Evolutionary conservation across 2,329 filamentous ascomycete genomes (phyloP), one percentile per base, ranked within the genome.

Genomic region (Cordyceps fumosorosea): DNA sequence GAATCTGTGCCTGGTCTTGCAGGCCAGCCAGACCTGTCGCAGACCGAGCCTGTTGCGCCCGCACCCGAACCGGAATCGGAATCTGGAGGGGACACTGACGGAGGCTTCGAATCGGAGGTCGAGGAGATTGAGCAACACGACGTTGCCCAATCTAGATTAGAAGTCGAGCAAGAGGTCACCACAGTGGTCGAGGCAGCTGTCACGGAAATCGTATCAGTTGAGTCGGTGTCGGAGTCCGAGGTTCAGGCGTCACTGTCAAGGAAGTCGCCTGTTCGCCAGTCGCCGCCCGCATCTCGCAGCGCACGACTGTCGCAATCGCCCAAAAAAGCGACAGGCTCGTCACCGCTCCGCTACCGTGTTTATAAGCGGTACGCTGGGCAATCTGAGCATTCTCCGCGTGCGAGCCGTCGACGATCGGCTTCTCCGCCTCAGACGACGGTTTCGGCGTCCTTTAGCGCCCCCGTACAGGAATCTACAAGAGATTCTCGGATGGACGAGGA

Each of bases 401-500:
- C 12, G 11, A 42, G 56, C 40, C 24, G 26, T 29, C 24, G 26
- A 22, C 29, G 4, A 32, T 55, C 55, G 54, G 58, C 10, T 45
- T 65, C 48, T 55, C 63, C 32, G 53, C 8, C 29, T 11, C 60
- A 52, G 22, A 48, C 56, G 37, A 62, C 18, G 56, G 34, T 51
- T 54, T 55, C 52, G 12, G 32, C 26, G 22, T 16, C 51, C 18
- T 29, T 2, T 10, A 32, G 22, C 32, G 42, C 44, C 12, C n/a
- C 37, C 26, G 32, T 22, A 4, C 59, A 61, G 11, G 51, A 61
- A n/a, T 16, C 34, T 10, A 20, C 26, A 10, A 24, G 74, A 2
- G 72, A 75, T 24, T 69, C 72, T 2, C 72, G 70, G 45, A 56
- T 70, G 32, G 81, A 83, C 51, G 80, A 84, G 1, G 82, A 85